Evolutionary conservation across 441 rosid genomes (phyloP).

Genomic region (Breynia disticha): DNA sequence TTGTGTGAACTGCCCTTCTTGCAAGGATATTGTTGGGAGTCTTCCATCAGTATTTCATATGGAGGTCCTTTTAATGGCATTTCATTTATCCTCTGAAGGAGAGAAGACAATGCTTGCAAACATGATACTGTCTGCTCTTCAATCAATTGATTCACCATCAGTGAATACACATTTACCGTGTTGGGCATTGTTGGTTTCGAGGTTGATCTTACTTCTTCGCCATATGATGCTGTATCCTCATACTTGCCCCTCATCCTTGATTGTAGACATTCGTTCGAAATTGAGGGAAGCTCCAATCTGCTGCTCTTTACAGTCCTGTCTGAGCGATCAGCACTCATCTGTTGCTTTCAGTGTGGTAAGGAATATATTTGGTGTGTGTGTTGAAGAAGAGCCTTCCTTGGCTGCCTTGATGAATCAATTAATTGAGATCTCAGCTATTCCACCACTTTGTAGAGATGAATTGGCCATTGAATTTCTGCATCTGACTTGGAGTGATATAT

Average conservation of each 20-base stretch:
- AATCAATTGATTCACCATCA: slow-evolving; percentile 37
- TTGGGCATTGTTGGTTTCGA: slow-evolving; percentile 89
- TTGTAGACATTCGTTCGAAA: slow-evolving; percentile 66
- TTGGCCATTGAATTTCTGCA: slow-evolving; percentile 38
- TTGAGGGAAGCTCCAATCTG: slow-evolving; percentile 59
- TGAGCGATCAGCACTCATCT: slow-evolving; percentile 59
- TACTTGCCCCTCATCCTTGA: slow-evolving; percentile 70
- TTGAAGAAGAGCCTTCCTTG: slow-evolving; percentile 55
- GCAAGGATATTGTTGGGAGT: slow-evolving; percentile 55
- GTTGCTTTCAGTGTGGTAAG: slow-evolving; percentile 56
- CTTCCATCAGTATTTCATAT: slow-evolving; percentile 92
- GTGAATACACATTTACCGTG: slow-evolving; percentile 54
- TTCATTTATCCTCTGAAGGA: slow-evolving; percentile 76
- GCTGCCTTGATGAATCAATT: slow-evolving; percentile 58
- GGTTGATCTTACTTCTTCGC: slow-evolving; percentile 81
- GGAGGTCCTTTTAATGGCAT: slow-evolving; percentile 94
- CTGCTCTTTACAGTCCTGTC: slow-evolving; percentile 34
- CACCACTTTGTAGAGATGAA: slow-evolving; percentile 50
- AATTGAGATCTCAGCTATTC: slow-evolving; percentile 62
- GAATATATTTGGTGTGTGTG: slow-evolving; percentile 40
- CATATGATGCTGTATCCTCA: slow-evolving; percentile 76
- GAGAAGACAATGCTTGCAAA: slow-evolving; percentile 68
- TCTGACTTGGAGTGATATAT: slow-evolving; percentile 51
- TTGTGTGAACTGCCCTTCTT: slow-evolving; percentile 40
- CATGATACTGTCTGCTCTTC: slow-evolving; percentile 47